A percentile compares a stretch with the other conserved stretches of the same genome.
These are phyloP conservation scores for Spergularia bocconei DNA, from an alignment of 148 eudicot species.

Conservation along the genomic window DNA sequence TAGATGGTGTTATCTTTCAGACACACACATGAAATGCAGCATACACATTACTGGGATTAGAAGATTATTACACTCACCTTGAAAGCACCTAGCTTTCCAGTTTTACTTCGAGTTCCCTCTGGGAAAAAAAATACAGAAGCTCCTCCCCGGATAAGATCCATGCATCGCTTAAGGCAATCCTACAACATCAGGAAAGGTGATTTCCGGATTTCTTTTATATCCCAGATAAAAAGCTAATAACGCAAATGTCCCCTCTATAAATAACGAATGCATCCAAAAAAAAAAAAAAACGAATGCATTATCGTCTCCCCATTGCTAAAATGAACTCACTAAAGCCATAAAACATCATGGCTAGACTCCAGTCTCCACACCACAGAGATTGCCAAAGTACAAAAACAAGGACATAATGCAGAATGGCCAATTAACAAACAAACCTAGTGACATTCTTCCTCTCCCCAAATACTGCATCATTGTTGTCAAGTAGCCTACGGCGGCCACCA, in stretches of 20 bases:
- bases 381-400: background rate
- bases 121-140: conserved; percentile 95
- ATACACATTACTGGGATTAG: background rate
- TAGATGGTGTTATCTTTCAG: background rate
- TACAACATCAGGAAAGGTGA: conserved; percentile 21
- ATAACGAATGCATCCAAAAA: background rate
- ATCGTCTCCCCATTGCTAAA: background rate
- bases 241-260: background rate
- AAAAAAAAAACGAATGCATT: background rate
- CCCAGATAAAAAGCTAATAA: conserved; percentile 1
- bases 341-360: background rate
- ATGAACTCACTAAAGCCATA: background rate
- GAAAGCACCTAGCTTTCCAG: conserved; percentile 79
- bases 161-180: conserved; percentile 88
- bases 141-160: conserved; percentile 73
- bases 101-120: conserved; percentile 92
- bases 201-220: background rate
- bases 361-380: background rate
- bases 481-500: background rate
- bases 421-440: background rate
- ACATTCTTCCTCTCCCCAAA: background rate
- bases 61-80: conserved; percentile 50
- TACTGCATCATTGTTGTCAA: background rate
- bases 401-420: background rate
- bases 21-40: background rate